Base-by-base conservation (phyloP, 805 yeast species). In the Barnettozyma sucrosica region DNA sequence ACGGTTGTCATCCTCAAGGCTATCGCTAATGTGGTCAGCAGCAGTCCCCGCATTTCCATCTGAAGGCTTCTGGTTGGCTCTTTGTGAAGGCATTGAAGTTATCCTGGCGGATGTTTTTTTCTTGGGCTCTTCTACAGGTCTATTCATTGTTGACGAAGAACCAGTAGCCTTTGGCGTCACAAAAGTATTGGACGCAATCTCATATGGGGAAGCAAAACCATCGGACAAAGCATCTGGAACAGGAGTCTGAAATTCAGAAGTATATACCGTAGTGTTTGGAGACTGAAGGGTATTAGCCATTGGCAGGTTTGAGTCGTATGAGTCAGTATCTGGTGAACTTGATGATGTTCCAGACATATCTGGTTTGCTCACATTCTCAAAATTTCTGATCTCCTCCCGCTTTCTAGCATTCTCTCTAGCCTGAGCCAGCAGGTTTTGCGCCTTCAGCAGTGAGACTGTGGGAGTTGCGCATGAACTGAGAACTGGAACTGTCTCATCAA, bases 381-480 rank as follows among this genome's bases (percentile, higher is more conserved):
- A 63, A 38, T 62, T 64, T 58, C 45, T 52, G 49, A 44, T 42
- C 58, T 75, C 63, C 71, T 77, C 67, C 72, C 81, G 80, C 45
- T 72, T 58, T 53, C 74, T 76, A 0, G 85, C 81, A 53, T 79
- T 87, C 58, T 84, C 93, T 59, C 95, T 75, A 0, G 96, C 93
- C 55, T 83, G 85, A 2, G 87, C 83, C 57, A 89, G 71, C 64
- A 93, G 66, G 58, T 83, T 95, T 66, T 89, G 95, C 0, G 99
- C 99, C 57, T 80, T 82, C 42, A 81, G 79, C 52, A 93, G 70
- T 10, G 96, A 82, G 8, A 93, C 89, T 0, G 98, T 92, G n/a
- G 99, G 98, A 0, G 97, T 89, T 11, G 85, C 83, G 64, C 96
- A 92, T 14, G 97, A 85, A 51, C 96, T 85, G 9, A 90, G 83